A percentile compares a stretch with the other conserved stretches of the same genome.
Evolutionary conservation across 805 yeast genomes (phyloP).

Genomic region (Saturnispora saitoi): DNA sequence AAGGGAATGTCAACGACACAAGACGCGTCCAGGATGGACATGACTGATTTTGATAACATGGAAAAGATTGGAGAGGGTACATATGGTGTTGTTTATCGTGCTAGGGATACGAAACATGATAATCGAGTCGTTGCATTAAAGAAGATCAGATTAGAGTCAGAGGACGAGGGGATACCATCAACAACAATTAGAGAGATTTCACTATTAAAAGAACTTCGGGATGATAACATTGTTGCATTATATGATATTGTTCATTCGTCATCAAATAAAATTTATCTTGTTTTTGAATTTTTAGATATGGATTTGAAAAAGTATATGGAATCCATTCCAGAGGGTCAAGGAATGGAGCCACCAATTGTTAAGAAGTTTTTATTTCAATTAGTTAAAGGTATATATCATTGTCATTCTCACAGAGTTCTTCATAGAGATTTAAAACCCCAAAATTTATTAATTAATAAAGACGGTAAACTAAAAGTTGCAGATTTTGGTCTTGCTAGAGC

Average conservation of each 20-base stretch:
- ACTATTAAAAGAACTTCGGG: conserved; percentile 83
- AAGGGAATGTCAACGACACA: conserved; percentile 4
- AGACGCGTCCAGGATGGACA: conserved; percentile 47
- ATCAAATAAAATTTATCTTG: conserved; percentile 83
- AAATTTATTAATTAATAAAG: conserved; percentile 87
- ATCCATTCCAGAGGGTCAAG: conserved; percentile 81
- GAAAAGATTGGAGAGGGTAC: conserved; percentile 98
- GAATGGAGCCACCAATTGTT: conserved; percentile 83
- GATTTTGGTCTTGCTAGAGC: conserved; percentile 97
- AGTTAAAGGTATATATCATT: conserved; percentile 82
- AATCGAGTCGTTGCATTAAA: conserved; percentile 94
- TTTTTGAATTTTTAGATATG: conserved; percentile 87
- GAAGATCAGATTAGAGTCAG: conserved; percentile 91
- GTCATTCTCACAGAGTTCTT: conserved; percentile 88
- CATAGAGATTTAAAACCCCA: conserved; percentile 97
- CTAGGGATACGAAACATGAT: conserved; percentile 78
- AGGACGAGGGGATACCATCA: conserved; percentile 97
- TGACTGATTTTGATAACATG: conserved; percentile 84
- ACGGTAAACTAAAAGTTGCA: conserved; percentile 84
- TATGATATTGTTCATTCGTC: conserved; percentile 95
- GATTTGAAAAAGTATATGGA: conserved; percentile 98
- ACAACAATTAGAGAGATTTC: conserved; percentile 97
- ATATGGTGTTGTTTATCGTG: conserved; percentile 96
- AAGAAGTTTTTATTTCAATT: conserved; percentile 89
- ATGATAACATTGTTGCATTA: conserved; percentile 84